phyloP scores from a whole-genome alignment of 768 basidiomycete species.

The Nidularia pulvinata region DNA sequence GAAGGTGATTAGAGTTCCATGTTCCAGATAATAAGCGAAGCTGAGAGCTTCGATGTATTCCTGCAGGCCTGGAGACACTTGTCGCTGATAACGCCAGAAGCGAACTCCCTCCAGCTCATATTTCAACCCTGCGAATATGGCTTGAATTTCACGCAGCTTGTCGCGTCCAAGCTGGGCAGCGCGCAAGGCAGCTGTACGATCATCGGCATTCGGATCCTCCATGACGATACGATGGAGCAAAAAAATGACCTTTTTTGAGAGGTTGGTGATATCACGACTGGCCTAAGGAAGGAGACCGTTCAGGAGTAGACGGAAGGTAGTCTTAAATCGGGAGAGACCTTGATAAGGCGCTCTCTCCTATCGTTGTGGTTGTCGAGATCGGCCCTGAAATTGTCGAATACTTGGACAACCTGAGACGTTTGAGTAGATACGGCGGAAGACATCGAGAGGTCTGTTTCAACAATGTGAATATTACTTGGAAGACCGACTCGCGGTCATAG shows the following conservation, averaged over 20 bases:
- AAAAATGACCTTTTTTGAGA: slow-evolving; percentile 95
- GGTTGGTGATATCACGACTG: slow-evolving; percentile 86
- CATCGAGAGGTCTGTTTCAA: background rate
- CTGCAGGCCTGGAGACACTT: slow-evolving; percentile 82
- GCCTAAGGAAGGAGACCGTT: slow-evolving; percentile 36
- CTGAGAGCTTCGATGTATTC: slow-evolving; percentile 96
- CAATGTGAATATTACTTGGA: too few relatives aligned
- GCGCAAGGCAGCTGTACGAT: slow-evolving; percentile 23
- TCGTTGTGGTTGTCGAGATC: slow-evolving; percentile 87
- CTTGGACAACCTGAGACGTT: slow-evolving; percentile 1
- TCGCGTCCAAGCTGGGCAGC: slow-evolving; percentile 52
- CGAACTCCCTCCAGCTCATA: slow-evolving; percentile 63
- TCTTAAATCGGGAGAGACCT: slow-evolving; percentile 39
- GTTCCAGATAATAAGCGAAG: slow-evolving; percentile 83
- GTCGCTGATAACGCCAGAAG: slow-evolving; percentile 79
- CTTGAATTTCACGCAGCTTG: slow-evolving; percentile 69
- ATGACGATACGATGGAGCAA: slow-evolving; percentile 74
- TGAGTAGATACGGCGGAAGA: slow-evolving; percentile 6
- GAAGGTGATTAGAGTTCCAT: slow-evolving; percentile 66
- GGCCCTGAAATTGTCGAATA: slow-evolving; percentile 64
- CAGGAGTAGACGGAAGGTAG: slow-evolving; percentile 1
- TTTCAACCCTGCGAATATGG: slow-evolving; percentile 60
- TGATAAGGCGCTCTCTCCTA: slow-evolving; percentile 87
- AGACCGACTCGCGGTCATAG: too few relatives aligned
- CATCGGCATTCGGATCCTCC: slow-evolving; percentile 27